Evolutionary conservation across 352 stramenopile genomes (phyloP), one percentile per base, ranked within the genome.

Genomic region (Phytopythium vexans): DNA sequence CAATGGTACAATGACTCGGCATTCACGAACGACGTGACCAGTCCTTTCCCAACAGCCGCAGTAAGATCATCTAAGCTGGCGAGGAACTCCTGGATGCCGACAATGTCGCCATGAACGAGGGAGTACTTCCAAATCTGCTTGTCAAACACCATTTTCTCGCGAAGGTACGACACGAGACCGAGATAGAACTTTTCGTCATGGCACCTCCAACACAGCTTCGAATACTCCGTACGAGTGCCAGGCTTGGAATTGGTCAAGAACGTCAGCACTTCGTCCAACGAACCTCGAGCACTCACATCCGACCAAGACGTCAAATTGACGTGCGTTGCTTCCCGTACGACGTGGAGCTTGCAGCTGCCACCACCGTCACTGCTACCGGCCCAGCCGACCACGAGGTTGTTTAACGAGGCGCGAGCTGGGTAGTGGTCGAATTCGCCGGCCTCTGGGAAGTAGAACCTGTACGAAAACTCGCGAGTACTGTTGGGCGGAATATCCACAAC

Each of bases 231-330:
- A 8, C 50, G 56, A n/a, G 80, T 46, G 15, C 56, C 52, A 39
- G 71, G 51, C 40, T 60, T 69, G 7, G 49, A 21, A 37, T 68
- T 56, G 10, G 60, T 21, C 38, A 76, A 54, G 21, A 57, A 70
- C 3, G 52, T 39, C 34, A 85, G 12, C 27, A 88, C 60, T 34
- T 85, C 76, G 33, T 74, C 61, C 1, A 82, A 27, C 11, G 65
- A 76, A 0, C 75, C 77, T 14, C 74, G 58, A 3, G 70, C 52
- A 9, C 66, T 67, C 3, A 91, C 71, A 37, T 89, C 79, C 27
- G 34, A 63, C 81, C 81, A 91, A 14, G 76, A 86, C 16, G 62
- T 60, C 15, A 79, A 60, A 59, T 90, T 82, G 15, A 88, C 64
- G 4, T 41, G 34, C 0, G 67, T 74, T 10, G 63, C 44, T 49